Conservation (phyloP, 805 yeast genomes). For the Myxozyma monticola region DNA sequence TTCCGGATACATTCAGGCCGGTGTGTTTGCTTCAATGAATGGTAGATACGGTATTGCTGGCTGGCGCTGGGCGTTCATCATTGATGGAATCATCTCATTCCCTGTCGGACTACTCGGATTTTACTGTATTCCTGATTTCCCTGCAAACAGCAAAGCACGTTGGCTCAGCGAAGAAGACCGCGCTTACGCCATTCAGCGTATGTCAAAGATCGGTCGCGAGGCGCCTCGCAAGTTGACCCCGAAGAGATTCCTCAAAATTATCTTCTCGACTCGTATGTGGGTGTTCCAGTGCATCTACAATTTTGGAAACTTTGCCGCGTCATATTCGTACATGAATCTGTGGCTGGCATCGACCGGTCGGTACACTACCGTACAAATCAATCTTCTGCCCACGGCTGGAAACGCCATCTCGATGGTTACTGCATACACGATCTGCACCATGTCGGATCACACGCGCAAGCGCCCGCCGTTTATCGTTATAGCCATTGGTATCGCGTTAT, state of each 20-base stretch:
- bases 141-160: conserved; percentile 49
- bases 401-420: conserved; percentile 38
- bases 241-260: conserved; percentile 11
- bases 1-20: conserved; percentile 62
- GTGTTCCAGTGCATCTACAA: conserved; percentile 22
- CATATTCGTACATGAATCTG: conserved; percentile 35
- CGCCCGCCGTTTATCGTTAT: conserved; percentile 37
- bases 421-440: conserved; percentile 35
- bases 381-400: conserved; percentile 41
- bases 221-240: conserved; percentile 19
- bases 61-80: conserved; percentile 49
- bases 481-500: conserved; percentile 16
- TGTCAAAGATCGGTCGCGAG: conserved; percentile 24
- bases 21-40: conserved; percentile 49
- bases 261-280: conserved; percentile 21
- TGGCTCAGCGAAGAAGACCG: conserved; percentile 43
- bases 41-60: conserved; percentile 57
- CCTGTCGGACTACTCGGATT: conserved; percentile 23
- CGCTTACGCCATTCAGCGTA: conserved; percentile 21
- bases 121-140: conserved; percentile 64
- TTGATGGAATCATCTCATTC: conserved; percentile 25
- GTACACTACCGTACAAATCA: conserved; percentile 36
- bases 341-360: conserved; percentile 39
- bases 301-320: conserved; percentile 20
- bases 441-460: conserved; percentile 37